Evolutionary conservation across 352 stramenopile species (phyloP), one percentile per base, ranked within the genome.

Genomic region (Pythium plurisporium): DNA sequence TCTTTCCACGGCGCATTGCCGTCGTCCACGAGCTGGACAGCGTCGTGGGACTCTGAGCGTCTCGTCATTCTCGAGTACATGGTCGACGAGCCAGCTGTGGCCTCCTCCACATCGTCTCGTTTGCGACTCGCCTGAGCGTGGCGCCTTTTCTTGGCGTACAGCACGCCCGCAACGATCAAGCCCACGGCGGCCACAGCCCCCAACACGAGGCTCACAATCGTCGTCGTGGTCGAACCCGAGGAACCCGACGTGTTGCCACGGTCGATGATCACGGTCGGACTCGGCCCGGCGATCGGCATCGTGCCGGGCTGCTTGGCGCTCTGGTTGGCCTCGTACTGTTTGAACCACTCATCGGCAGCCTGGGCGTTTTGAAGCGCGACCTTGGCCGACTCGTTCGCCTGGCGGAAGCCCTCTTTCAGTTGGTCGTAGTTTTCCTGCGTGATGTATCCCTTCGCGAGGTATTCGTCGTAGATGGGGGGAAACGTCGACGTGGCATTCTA

Each of bases 351-450:
- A 12, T 59, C n/a, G 11, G 20, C 22, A 11, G 31, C 43, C 34
- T 61, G 42, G 23, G 54, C 54, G 15, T 52, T 46, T 10, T 37
- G 20, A 4, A 61, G 54, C 30, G 34, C 37, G 9, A 47, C n/a
- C 20, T 22, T 33, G n/a, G 38, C 26, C 25, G 54, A 54, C 54
- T 52, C 40, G 43, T 61, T 61, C 1, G 33, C n/a, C 15, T 43
- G 10, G 14, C 37, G 30, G 43, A 54, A 61, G 10, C n/a, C 26
- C 0, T 43, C 33, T 34, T 46, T 47, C 33, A 61, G 20, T 15
- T 38, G 46, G 33, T 61, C 43, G 54, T 61, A 61, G 31, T 54
- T 5, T 25, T 53, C 31, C 25, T 61, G 43, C 43, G 54, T 47
- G 31, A 61, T 15, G 20, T 27, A 51, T 26, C 54, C 42, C 14